A percentile compares a stretch with the other conserved stretches of the same genome.
Evolutionary conservation across 306 rosid genomes (phyloP).

Genomic region (Abrus pulchellus): DNA sequence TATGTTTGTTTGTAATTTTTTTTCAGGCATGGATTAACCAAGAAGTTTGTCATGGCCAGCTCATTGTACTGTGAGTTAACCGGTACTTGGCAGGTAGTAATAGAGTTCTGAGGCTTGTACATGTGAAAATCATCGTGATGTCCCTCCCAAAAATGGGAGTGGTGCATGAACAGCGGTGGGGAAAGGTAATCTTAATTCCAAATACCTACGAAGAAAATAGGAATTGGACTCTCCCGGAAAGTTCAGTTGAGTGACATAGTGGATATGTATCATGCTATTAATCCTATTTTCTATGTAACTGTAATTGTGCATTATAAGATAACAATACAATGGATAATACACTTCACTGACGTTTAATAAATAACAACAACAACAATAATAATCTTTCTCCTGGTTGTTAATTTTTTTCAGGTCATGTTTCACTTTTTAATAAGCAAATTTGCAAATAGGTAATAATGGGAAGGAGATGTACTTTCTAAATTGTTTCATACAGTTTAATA

Average conservation of each 20-base stretch:
- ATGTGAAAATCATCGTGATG: background rate
- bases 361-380: too few relatives aligned
- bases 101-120: background rate
- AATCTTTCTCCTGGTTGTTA: too few relatives aligned
- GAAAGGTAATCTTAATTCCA: slow-evolving; percentile 22
- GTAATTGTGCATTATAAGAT: slow-evolving; percentile 17
- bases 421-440: too few relatives aligned
- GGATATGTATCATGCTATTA: background rate
- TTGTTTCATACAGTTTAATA: too few relatives aligned
- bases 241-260: background rate
- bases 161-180: slow-evolving; percentile 7
- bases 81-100: slow-evolving; percentile 31
- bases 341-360: too few relatives aligned
- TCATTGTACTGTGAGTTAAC: slow-evolving; percentile 39
- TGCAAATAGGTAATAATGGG: too few relatives aligned
- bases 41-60: slow-evolving; percentile 43
- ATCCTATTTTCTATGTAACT: slow-evolving; percentile 38
- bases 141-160: background rate
- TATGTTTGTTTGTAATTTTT: slow-evolving; percentile 48
- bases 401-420: too few relatives aligned
- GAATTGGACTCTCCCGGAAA: slow-evolving; percentile 6
- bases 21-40: slow-evolving; percentile 55
- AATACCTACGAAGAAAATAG: slow-evolving; percentile 25
- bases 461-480: too few relatives aligned
- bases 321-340: too few relatives aligned